These are phyloP conservation scores for Arachnopeziza araneosa DNA, from an alignment of 2,329 filamentous ascomycete genomes.

Conservation along the genomic window DNA sequence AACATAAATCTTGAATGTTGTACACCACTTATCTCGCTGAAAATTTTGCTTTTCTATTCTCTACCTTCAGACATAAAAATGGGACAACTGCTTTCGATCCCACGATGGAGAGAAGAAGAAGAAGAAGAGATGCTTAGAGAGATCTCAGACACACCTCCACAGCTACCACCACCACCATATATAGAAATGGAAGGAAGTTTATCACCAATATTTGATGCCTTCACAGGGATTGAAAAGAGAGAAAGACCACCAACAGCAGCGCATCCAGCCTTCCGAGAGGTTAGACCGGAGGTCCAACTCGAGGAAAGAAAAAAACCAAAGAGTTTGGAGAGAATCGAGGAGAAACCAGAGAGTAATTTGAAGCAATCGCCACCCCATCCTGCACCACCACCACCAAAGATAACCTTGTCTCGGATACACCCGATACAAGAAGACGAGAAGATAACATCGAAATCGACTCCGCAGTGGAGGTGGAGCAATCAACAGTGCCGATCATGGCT, in stretches of 20 bases:
- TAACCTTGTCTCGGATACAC: background rate
- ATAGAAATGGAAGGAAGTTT: background rate
- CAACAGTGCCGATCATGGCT: slow-evolving; percentile 7
- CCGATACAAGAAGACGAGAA: background rate
- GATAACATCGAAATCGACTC: slow-evolving; percentile 1
- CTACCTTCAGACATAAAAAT: background rate
- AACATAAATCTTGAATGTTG: background rate
- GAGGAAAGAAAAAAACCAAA: background rate
- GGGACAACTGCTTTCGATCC: background rate
- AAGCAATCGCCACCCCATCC: background rate
- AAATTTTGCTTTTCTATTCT: background rate
- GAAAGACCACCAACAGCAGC: background rate
- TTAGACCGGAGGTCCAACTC: background rate
- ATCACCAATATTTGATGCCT: background rate
- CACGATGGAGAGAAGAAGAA: background rate
- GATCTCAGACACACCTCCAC: too few relatives aligned
- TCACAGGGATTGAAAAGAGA: background rate
- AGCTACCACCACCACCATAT: background rate
- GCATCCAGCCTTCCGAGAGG: background rate
- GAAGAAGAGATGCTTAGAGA: background rate
- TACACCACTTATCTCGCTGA: background rate
- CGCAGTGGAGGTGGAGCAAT: slow-evolving; percentile 4
- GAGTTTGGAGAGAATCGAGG: too few relatives aligned
- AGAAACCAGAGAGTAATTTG: background rate
- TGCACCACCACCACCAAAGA: background rate